Evolutionary conservation across 108 stramenopile genomes (phyloP), one percentile per base, ranked within the genome.

Genomic region (Chaetoceros tenuissimus): DNA sequence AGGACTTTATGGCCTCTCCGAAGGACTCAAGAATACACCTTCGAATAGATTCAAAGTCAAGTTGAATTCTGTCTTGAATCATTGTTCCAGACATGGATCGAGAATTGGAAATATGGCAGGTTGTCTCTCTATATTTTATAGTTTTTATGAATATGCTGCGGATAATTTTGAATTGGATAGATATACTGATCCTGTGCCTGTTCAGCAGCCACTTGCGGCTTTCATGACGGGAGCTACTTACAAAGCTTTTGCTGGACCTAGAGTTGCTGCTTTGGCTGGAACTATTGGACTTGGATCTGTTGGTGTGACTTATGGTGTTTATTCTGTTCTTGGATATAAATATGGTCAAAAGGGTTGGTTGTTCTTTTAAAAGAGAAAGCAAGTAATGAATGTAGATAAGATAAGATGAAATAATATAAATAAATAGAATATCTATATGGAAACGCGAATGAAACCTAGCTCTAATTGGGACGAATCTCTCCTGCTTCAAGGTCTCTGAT

Each of bases 51-150:
- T 84, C 70, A 79, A 78, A 66, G 91, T 92, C 23, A 79, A 89
- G 59, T 52, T 92, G 47, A 92, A 92, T 68, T 74, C 78, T 25
- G 74, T 92, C 8, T 65, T 92, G 64, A 92, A 92, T 73, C 85
- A 89, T 60, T 82, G 80, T 46, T 84, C 86, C 27, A 62, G 85
- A 48, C 79, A 86, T 68, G 91, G 86, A 46, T 76, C 74, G 62
- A 67, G 71, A 22, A 67, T 71, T 10, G 91, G 91, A 40, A 92
- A 92, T 53, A 78, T 83, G 55, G 59, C 86, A 54, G 91, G 87
- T 16, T 75, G 74, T 13, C 79, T 84, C 48, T 81, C 86, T 40
- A 75, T 92, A 25, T 50, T 92, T 69, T 92, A 87, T 69, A 78
- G 75, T 18, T 60, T 92, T 25, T 87, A 78, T 60, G 91, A 92